phyloP scores from a whole-genome alignment of 768 basidiomycete species.

The Tricholoma terreum region DNA sequence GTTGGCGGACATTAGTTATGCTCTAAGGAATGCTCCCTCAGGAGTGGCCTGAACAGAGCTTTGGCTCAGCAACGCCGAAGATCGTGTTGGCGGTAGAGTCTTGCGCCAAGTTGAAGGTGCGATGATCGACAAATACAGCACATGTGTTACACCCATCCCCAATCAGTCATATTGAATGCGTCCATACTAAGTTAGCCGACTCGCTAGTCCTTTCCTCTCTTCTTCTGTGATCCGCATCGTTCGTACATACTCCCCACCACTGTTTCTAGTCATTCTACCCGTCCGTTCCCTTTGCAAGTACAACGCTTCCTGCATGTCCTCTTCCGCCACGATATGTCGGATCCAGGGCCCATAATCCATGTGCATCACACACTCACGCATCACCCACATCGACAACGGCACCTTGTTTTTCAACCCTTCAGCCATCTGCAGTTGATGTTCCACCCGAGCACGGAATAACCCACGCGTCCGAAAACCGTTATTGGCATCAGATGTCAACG shows the following conservation, averaged over 20 bases:
- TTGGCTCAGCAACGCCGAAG: neutral
- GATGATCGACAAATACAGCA: slow-evolving; percentile 27
- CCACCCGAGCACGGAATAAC: slow-evolving; percentile 41
- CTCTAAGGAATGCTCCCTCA: neutral
- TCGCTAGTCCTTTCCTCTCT: slow-evolving; percentile 32
- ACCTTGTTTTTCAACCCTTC: slow-evolving; percentile 49
- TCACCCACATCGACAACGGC: slow-evolving; percentile 36
- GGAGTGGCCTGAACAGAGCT: too few relatives aligned
- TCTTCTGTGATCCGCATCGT: slow-evolving; percentile 37
- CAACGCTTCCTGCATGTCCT: slow-evolving; percentile 51
- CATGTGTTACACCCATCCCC: slow-evolving; percentile 33
- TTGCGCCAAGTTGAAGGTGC: slow-evolving; percentile 7
- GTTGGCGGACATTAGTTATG: slow-evolving; percentile 5
- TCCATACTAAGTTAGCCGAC: slow-evolving; percentile 18
- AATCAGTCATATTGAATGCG: slow-evolving; percentile 27
- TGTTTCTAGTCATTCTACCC: slow-evolving; percentile 58
- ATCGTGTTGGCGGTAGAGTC: slow-evolving; percentile 6
- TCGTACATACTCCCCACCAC: slow-evolving; percentile 42
- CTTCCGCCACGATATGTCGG: slow-evolving; percentile 58
- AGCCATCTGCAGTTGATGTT: slow-evolving; percentile 40
- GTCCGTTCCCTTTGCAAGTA: slow-evolving; percentile 19
- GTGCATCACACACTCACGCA: slow-evolving; percentile 46
- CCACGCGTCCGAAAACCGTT: slow-evolving; percentile 31
- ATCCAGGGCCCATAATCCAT: slow-evolving; percentile 73
- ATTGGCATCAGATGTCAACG: slow-evolving; percentile 28